Conservation (phyloP, 306 rosid species). For the Ormosia semicastrata region DNA sequence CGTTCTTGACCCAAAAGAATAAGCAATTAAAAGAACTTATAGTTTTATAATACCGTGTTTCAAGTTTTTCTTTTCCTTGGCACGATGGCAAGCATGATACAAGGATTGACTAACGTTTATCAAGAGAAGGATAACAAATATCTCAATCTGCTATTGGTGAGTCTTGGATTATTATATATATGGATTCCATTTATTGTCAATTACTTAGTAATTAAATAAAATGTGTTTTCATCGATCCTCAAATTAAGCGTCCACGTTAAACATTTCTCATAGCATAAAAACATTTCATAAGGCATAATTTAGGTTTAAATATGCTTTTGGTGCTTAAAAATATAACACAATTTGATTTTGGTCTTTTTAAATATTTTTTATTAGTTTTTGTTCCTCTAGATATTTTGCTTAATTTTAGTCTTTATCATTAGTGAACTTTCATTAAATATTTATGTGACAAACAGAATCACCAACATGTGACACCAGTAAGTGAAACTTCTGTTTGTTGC, state of each 20-base stretch:
- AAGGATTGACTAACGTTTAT: background rate
- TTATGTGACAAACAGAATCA: no score
- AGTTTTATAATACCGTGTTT: background rate
- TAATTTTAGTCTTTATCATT: no score
- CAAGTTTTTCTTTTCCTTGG: background rate
- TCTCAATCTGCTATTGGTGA: background rate
- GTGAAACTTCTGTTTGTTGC: no score
- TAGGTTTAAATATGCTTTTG: no score
- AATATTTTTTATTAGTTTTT: no score
- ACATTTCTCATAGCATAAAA: constrained; percentile 19
- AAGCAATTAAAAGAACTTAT: background rate
- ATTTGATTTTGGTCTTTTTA: no score
- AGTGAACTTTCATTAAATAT: no score
- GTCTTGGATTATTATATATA: background rate
- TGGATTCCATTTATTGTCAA: background rate
- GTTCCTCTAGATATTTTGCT: no score
- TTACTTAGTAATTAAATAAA: background rate
- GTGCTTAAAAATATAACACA: no score
- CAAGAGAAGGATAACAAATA: background rate
- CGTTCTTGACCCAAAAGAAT: background rate
- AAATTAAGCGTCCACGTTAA: background rate
- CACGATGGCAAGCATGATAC: background rate
- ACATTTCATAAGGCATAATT: background rate
- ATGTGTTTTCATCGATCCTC: background rate
- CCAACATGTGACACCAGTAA: no score